Conservation (phyloP, 176 grass and related monocot genomes). For the Coix lacrymajobi region DNA sequence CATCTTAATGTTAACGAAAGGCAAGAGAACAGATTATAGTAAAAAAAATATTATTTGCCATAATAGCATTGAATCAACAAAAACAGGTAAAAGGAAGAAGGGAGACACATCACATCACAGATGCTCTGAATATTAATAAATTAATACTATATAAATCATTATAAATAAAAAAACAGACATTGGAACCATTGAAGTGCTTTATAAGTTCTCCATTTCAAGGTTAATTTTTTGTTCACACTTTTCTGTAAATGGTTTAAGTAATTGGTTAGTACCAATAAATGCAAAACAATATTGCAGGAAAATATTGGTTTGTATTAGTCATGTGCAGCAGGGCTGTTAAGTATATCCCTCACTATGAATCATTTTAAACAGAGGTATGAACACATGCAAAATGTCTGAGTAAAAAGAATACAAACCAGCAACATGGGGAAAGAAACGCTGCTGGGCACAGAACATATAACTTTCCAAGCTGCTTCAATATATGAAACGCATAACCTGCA, state of each 20-base stretch:
- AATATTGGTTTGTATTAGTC: neutral
- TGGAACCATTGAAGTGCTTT: neutral
- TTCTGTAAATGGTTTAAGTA: neutral
- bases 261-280: neutral
- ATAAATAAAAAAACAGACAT: neutral
- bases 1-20: slow-evolving; percentile 14
- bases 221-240: neutral
- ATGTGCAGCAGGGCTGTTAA: neutral
- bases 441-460: slow-evolving; percentile 53
- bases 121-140: too few species aligned
- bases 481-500: slow-evolving; percentile 59
- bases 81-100: neutral
- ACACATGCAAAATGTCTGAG: neutral
- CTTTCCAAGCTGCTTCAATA: slow-evolving; percentile 69
- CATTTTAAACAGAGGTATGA: neutral
- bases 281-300: neutral
- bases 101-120: neutral
- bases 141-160: neutral
- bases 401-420: slow-evolving; percentile 5
- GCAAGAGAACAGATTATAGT: neutral
- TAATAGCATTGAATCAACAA: neutral
- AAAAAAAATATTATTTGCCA: neutral
- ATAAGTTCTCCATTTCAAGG: neutral
- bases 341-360: neutral
- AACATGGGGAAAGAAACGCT: slow-evolving; percentile 33